phyloP scores from a whole-genome alignment of 1,284 basidiomycete genomes.

The Coniferiporia weirii region DNA sequence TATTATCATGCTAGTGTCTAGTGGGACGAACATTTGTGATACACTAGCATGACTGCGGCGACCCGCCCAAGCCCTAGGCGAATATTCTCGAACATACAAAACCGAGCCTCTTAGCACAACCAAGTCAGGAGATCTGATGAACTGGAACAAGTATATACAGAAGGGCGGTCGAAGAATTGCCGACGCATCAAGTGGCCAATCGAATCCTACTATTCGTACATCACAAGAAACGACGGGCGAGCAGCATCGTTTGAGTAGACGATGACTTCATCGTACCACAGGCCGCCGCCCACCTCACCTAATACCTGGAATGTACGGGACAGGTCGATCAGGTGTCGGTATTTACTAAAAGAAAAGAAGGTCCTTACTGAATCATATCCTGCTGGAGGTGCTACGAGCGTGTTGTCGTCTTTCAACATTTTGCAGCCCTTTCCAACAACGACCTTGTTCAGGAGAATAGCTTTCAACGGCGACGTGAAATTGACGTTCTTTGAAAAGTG shows the following conservation, averaged over 20 bases:
- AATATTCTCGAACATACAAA: too few relatives aligned
- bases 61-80: too few relatives aligned
- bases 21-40: too few relatives aligned
- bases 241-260: constrained; percentile 18
- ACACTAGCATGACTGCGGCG: too few relatives aligned
- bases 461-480: neutral
- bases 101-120: too few relatives aligned
- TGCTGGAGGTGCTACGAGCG: neutral
- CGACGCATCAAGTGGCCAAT: neutral
- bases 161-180: neutral
- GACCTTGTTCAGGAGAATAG: constrained; percentile 15
- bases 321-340: neutral
- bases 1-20: too few relatives aligned
- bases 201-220: constrained; percentile 9
- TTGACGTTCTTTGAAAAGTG: neutral
- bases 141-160: too few relatives aligned
- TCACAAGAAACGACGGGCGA: constrained; percentile 17
- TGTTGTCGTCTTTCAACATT: neutral
- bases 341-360: neutral
- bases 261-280: constrained; percentile 16
- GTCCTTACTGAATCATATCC: neutral
- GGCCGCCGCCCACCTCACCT: neutral
- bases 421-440: constrained; percentile 10
- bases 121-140: too few relatives aligned
- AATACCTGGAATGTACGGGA: neutral